Conservation (phyloP, 164 flowering plant species). For the Stephania cephalantha region DNA sequence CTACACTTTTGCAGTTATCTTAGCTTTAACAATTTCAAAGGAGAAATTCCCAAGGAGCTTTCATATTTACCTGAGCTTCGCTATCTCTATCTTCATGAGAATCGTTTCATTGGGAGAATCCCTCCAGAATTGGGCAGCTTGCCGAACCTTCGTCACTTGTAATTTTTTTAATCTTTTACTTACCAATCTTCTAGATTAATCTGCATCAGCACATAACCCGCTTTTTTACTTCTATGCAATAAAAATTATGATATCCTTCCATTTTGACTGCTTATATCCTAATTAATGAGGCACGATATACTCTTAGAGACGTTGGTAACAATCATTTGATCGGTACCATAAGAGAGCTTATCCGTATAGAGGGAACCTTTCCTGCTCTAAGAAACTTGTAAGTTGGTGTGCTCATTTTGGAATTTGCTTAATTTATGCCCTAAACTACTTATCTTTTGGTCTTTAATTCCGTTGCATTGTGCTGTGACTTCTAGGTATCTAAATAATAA, state of each 20-base stretch:
- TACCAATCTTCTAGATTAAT: neutral
- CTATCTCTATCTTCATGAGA: conserved; percentile 86
- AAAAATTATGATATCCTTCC: neutral
- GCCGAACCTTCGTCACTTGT: conserved; percentile 78
- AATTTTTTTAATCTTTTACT: conserved; percentile 15
- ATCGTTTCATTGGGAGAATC: conserved; percentile 72
- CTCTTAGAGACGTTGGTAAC: conserved; percentile 80
- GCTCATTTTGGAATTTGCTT: neutral
- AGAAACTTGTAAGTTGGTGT: conserved; percentile 71
- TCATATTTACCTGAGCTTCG: conserved; percentile 88
- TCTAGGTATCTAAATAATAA: conserved; percentile 80
- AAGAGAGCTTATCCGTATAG: conserved; percentile 78
- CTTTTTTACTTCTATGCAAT: neutral
- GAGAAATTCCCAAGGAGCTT: conserved; percentile 95
- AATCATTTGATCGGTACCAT: conserved; percentile 95
- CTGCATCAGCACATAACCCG: neutral
- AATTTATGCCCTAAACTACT: neutral
- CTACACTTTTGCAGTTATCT: conserved; percentile 51
- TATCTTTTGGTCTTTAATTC: neutral
- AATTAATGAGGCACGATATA: conserved; percentile 1
- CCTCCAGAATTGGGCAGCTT: conserved; percentile 90
- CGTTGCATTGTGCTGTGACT: neutral
- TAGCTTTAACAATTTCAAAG: conserved; percentile 93
- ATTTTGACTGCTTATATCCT: neutral
- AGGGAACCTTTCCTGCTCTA: conserved; percentile 88